Conservation (phyloP, 192 early-diverging fungal species). For the Linnemannia exigua region DNA sequence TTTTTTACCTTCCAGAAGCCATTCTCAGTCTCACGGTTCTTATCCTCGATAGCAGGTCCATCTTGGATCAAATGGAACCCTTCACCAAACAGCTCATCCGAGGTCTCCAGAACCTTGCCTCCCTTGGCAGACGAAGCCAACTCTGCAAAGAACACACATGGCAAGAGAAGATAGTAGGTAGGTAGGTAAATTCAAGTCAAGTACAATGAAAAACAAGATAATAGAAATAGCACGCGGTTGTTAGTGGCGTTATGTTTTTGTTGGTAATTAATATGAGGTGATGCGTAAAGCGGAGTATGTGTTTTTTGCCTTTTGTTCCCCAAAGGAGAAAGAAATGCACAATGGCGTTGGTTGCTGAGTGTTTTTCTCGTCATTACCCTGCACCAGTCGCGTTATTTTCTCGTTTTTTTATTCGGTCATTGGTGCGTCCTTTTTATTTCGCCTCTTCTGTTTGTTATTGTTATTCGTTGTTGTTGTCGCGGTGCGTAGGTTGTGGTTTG, state of each 20-base stretch:
- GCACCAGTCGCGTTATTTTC: conserved; percentile 3
- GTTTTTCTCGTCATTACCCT: background rate
- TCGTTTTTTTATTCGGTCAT: background rate
- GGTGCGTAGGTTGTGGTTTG: background rate
- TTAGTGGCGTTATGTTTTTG: background rate
- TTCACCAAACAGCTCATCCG: conserved; percentile 95
- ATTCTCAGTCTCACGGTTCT: conserved; percentile 67
- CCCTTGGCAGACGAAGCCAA: conserved; percentile 81
- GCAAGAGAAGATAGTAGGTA: too few relatives aligned
- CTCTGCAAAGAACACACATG: too few relatives aligned
- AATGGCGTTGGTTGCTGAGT: background rate
- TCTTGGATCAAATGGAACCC: conserved; percentile 85
- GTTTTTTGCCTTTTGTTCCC: background rate
- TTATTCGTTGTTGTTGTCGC: background rate
- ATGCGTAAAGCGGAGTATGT: background rate
- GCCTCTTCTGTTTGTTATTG: background rate
- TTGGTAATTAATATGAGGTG: background rate
- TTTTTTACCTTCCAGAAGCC: conserved; percentile 58
- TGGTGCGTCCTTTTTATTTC: background rate
- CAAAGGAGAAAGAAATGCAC: background rate
- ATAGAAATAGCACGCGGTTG: background rate
- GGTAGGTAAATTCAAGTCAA: too few relatives aligned
- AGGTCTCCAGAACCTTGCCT: conserved; percentile 81
- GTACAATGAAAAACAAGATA: too few relatives aligned
- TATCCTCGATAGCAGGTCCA: conserved; percentile 75